Conservation (phyloP, 1,284 basidiomycete species). For the Apiotrichum laibachii region DNA sequence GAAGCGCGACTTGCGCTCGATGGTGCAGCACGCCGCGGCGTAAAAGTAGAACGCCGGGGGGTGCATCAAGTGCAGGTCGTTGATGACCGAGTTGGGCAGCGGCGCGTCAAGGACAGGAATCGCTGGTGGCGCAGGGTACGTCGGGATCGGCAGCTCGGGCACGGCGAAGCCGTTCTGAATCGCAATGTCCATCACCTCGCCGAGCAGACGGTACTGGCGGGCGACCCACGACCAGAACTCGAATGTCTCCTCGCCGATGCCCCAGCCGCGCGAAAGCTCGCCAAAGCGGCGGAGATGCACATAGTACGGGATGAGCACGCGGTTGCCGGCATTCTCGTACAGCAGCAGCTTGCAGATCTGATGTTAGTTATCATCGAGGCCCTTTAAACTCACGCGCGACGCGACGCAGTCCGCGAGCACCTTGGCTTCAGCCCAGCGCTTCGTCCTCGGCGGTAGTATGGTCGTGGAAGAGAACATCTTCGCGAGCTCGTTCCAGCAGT, state of each 20-base stretch:
- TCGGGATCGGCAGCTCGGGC: slow-evolving; percentile 11
- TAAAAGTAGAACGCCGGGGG: slow-evolving; percentile 90
- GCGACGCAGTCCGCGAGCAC: slow-evolving; percentile 89
- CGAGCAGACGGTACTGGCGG: slow-evolving; percentile 86
- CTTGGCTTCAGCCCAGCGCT: slow-evolving; percentile 97
- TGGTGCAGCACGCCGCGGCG: slow-evolving; percentile 76
- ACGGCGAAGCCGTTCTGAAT: slow-evolving; percentile 57
- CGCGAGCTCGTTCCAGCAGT: slow-evolving; percentile 74
- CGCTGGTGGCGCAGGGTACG: slow-evolving; percentile 28
- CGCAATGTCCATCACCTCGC: slow-evolving; percentile 81
- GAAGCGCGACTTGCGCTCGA: slow-evolving; percentile 68
- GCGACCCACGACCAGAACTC: slow-evolving; percentile 98
- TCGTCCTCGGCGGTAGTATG: slow-evolving; percentile 84
- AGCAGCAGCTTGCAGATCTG: slow-evolving; percentile 83
- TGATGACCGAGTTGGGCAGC: slow-evolving; percentile 40
- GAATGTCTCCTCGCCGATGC: slow-evolving; percentile 93
- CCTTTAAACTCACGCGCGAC: slow-evolving; percentile 62
- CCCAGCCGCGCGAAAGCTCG: slow-evolving; percentile 88
- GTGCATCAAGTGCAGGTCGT: slow-evolving; percentile 62
- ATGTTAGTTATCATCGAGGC: slow-evolving; percentile 6
- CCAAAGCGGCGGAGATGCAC: slow-evolving; percentile 79
- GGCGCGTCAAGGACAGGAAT: slow-evolving; percentile 30
- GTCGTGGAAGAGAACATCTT: slow-evolving; percentile 84
- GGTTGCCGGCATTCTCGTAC: slow-evolving; percentile 76
- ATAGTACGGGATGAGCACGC: slow-evolving; percentile 75